These are phyloP conservation scores for Acanthamoeba castellanii DNA, from an alignment of 208 protist species.

Conservation along the genomic window DNA sequence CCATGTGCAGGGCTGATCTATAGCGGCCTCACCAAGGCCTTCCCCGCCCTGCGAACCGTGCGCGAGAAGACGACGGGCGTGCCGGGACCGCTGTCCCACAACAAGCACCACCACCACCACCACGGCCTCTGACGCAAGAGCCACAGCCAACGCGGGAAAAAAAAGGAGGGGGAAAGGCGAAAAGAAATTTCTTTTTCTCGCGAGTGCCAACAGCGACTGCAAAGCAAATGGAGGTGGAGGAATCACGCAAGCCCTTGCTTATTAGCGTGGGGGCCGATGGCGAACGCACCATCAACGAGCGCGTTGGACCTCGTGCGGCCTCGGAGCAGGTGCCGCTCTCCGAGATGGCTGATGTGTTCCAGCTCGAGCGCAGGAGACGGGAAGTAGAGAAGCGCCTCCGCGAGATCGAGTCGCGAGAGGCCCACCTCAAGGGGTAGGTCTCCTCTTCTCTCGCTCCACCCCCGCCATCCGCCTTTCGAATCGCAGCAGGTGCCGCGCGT, in stretches of 20 bases:
- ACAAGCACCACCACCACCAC: neutral
- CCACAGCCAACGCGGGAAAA: too few relatives aligned
- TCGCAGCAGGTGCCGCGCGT: too few relatives aligned
- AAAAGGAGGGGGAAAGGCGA: too few relatives aligned
- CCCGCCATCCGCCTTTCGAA: neutral
- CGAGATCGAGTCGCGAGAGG: neutral
- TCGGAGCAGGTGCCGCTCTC: neutral
- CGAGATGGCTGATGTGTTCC: neutral
- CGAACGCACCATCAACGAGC: neutral
- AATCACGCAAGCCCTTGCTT: neutral
- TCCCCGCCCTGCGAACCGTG: neutral
- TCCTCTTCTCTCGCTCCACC: neutral
- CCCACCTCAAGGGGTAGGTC: neutral
- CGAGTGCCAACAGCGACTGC: too few relatives aligned
- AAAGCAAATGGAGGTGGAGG: neutral
- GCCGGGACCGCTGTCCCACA: neutral
- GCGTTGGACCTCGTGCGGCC: neutral
- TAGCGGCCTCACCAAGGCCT: neutral
- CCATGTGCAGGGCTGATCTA: neutral
- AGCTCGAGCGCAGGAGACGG: neutral
- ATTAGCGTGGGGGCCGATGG: neutral
- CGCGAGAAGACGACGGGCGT: neutral
- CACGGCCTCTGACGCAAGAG: neutral
- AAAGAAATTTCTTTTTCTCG: neutral
- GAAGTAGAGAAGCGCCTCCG: conserved; percentile 19